These are phyloP conservation scores for Bipolaris sorokiniana DNA, from an alignment of 2,329 filamentous ascomycete species.

Conservation along the genomic window DNA sequence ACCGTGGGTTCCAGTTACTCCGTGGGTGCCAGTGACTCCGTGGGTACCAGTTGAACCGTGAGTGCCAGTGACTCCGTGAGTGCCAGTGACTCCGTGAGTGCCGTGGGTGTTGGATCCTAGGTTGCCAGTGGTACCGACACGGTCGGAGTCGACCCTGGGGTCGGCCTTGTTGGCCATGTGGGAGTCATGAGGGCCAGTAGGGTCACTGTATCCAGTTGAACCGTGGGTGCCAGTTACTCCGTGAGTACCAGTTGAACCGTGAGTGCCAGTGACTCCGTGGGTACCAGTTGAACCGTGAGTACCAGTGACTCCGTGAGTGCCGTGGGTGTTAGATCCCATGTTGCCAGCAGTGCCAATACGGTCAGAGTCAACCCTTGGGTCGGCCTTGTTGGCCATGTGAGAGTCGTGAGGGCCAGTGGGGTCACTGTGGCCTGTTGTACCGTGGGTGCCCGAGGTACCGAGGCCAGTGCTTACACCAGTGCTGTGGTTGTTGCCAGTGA, in stretches of 20 bases:
- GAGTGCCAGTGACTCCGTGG: conserved; percentile 45
- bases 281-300: not conserved
- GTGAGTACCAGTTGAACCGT: conserved; percentile 30
- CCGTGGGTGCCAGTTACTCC: conserved; percentile 1
- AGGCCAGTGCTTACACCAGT: conserved; percentile 10
- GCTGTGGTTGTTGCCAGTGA: conserved; percentile 1
- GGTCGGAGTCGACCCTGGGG: conserved; percentile 46
- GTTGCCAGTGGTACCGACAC: conserved; percentile 35
- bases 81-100: conserved; percentile 12
- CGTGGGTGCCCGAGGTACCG: conserved; percentile 5
- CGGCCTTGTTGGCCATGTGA: conserved; percentile 28
- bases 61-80: not conserved
- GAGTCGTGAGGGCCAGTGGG: conserved; percentile 48
- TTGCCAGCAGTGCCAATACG: conserved; percentile 1
- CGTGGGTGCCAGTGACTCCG: conserved; percentile 3
- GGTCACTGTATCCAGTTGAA: conserved; percentile 1
- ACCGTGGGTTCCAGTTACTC: not conserved
- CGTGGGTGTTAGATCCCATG: too few relatives aligned
- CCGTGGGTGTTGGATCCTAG: not conserved
- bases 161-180: conserved; percentile 39
- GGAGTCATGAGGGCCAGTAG: conserved; percentile 9
- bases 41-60: conserved; percentile 5
- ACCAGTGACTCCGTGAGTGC: not conserved
- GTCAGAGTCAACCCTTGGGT: conserved; percentile 34
- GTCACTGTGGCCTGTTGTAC: conserved; percentile 25